A percentile compares a stretch with the other conserved stretches of the same genome.
These are phyloP conservation scores for Beauveria australis DNA, from an alignment of 2,329 filamentous ascomycete genomes.

Conservation along the genomic window DNA sequence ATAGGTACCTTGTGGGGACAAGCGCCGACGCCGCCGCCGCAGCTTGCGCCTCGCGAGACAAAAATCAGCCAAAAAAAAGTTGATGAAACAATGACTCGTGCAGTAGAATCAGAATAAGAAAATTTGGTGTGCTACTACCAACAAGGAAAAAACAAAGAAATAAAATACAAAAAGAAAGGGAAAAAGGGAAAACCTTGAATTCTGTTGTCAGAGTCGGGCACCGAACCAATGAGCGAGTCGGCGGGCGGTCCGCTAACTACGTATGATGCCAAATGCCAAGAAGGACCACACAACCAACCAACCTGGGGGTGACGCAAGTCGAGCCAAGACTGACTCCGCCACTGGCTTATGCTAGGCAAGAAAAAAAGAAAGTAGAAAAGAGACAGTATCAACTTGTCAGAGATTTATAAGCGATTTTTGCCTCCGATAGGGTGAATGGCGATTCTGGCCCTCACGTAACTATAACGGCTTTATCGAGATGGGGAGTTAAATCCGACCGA, in stretches of 20 bases:
- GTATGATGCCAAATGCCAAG: neutral
- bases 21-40: neutral
- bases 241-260: no score
- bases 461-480: neutral
- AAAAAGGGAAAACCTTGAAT: neutral
- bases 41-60: neutral
- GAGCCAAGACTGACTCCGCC: slow-evolving; percentile 1
- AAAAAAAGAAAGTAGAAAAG: no score
- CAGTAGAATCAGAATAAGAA: no score
- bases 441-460: neutral
- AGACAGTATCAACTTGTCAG: neutral
- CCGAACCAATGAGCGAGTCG: neutral
- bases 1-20: neutral
- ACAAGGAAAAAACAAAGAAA: neutral
- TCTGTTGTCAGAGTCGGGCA: neutral
- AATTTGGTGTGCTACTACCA: neutral
- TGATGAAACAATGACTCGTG: neutral
- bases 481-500: neutral
- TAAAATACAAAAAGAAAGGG: neutral
- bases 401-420: neutral
- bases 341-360: neutral
- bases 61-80: neutral
- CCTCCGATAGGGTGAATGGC: neutral
- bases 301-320: neutral
- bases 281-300: neutral